Base-by-base conservation (phyloP, 306 rosid species). In the Hylodesmum podocarpum region DNA sequence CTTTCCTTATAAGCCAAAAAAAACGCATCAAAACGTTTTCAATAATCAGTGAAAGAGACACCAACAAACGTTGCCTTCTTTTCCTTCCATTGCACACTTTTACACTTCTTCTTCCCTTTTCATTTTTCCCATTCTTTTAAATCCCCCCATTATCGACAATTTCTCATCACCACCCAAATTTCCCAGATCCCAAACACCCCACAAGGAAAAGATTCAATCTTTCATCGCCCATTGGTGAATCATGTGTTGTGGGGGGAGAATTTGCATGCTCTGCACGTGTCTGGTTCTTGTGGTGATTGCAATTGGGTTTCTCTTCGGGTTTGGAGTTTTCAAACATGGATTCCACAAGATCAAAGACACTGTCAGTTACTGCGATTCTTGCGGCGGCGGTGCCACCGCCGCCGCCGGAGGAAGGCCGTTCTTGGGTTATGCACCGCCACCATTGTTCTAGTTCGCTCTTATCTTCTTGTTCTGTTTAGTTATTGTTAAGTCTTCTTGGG, bases 321-420 rank as follows among this genome's bases (percentile, higher is more conserved):
- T 87, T 66, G 96, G 96, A 39, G 94, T 93, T 10, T 93, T 90
- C 96, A 87, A 89, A 64, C 71, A 89, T 55, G 96, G 96, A 1
- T 90, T 90, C 43, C 94, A 90, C 76, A 93, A 90, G 80, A 6
- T 90, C 7, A 89, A 90, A 58, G 85, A 84, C 19, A 78, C 91
- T 7, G 81, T 87, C 25, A 24, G 44, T 76, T 41, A 53, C 76
- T 87, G 92, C 46, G 91, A 87, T 19, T 85, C 86, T 1, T 83
- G 88, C 43, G 91, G 87, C 0, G 53, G 29, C 5, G 47, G 2
- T 7, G 57, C 54, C 43, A 89, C 86, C 0, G 53, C 25, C 5
- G 47, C 3, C 10, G 57, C 54, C 2, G 71, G 62, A 7, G 68
- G 89, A 66, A 71, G 85, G 14, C 93, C 93, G 27, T 84, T 89